A percentile compares a stretch with the other conserved stretches of the same genome.
These are phyloP conservation scores for Beauveria brongniartii DNA, from an alignment of 2,329 filamentous ascomycete genomes.

Conservation along the genomic window DNA sequence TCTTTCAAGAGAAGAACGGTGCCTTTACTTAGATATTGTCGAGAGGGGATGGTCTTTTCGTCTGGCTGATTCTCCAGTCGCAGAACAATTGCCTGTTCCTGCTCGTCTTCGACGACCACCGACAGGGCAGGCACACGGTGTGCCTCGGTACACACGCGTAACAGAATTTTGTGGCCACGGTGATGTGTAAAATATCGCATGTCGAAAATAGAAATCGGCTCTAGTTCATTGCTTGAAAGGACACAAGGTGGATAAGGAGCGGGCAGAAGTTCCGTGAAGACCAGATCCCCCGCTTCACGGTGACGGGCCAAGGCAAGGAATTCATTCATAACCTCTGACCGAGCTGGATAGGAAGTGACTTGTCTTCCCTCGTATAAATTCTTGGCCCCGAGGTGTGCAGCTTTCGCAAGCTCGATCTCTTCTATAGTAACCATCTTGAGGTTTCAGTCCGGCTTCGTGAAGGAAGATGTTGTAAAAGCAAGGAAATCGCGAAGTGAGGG, in stretches of 20 bases:
- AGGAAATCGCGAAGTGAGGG: not conserved
- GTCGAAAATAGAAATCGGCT: not conserved
- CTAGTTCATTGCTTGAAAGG: not conserved
- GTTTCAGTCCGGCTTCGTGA: not conserved
- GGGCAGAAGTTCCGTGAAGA: not conserved
- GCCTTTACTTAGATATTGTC: not conserved
- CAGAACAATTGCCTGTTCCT: not conserved
- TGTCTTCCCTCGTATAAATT: not conserved
- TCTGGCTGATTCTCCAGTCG: not conserved
- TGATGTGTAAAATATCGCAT: not conserved
- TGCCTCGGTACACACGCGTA: not conserved
- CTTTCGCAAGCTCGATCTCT: too few relatives aligned
- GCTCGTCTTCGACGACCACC: not conserved
- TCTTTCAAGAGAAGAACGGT: not conserved
- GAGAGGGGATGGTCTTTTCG: not conserved
- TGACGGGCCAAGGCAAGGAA: not conserved
- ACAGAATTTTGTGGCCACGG: not conserved
- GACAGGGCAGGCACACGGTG: not conserved
- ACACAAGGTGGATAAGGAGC: not conserved
- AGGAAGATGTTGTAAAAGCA: not conserved
- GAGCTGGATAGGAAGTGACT: not conserved
- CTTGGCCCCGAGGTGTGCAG: not conserved
- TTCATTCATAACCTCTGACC: not conserved
- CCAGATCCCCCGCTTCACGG: too few relatives aligned
- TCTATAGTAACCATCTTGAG: not conserved